Conservation (phyloP, 805 yeast genomes). For the Kuraishia piskuri region DNA sequence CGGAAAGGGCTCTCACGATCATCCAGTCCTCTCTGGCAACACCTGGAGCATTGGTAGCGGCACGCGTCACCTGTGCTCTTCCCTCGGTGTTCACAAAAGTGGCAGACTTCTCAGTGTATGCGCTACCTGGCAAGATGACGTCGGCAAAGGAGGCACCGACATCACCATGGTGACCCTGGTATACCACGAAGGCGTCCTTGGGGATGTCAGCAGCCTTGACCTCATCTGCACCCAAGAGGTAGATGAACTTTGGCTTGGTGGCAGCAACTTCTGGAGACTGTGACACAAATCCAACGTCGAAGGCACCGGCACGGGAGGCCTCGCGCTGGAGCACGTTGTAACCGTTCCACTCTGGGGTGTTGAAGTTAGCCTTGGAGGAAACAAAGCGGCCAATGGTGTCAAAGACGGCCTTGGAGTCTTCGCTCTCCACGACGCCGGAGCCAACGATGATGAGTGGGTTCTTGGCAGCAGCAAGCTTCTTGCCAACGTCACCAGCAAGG, state of each 20-base stretch:
- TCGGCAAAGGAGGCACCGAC: constrained; percentile 83
- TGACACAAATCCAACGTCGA: constrained; percentile 71
- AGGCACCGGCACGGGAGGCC: constrained; percentile 83
- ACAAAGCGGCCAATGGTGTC: constrained; percentile 55
- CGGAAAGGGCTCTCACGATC: constrained; percentile 74
- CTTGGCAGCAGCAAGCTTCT: constrained; percentile 55
- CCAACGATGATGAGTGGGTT: constrained; percentile 77
- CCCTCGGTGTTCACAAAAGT: constrained; percentile 89
- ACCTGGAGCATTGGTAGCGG: constrained; percentile 84
- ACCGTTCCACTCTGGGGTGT: constrained; percentile 75
- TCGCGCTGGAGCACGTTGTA: constrained; percentile 73
- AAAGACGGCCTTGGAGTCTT: constrained; percentile 55
- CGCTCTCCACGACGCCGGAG: constrained; percentile 63
- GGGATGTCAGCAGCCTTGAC: constrained; percentile 62
- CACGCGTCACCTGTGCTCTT: constrained; percentile 75
- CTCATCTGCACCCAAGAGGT: constrained; percentile 82
- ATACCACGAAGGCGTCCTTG: constrained; percentile 77
- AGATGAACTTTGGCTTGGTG: constrained; percentile 62
- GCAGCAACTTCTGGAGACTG: constrained; percentile 34
- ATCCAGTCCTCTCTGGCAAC: constrained; percentile 91
- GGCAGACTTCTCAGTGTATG: constrained; percentile 80
- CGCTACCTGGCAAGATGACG: constrained; percentile 79
- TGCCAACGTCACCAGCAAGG: constrained; percentile 59
- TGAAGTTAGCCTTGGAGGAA: constrained; percentile 44
- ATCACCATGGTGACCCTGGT: constrained; percentile 92